Evolutionary conservation across 140 eudicot species (phyloP).

Genomic region (Flaveria floridana): DNA sequence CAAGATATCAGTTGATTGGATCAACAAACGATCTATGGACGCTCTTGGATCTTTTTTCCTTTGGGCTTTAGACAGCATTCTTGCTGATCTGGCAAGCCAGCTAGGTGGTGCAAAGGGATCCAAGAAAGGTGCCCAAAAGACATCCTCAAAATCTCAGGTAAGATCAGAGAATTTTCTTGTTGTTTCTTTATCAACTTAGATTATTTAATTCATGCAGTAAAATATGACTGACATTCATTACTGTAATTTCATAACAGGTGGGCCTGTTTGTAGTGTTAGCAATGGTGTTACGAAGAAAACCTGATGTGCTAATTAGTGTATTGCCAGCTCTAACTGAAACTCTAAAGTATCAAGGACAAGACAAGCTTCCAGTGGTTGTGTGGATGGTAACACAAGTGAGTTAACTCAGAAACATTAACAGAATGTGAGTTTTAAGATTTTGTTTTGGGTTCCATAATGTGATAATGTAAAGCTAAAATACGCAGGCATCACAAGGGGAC

Average conservation of each 20-base stretch:
- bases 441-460: background rate
- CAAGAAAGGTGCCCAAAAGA: conserved; percentile 60
- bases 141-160: conserved; percentile 79
- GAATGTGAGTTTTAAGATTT: background rate
- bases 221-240: background rate
- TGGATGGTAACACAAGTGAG: conserved; percentile 78
- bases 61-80: conserved; percentile 70
- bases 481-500: conserved; percentile 70
- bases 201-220: background rate
- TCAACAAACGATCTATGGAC: conserved; percentile 59
- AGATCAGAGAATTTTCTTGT: conserved; percentile 11
- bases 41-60: conserved; percentile 67
- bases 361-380: conserved; percentile 62
- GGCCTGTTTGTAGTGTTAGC: conserved; percentile 61
- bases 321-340: conserved; percentile 52
- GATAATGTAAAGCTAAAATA: conserved; percentile 13
- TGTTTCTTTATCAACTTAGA: conserved; percentile 2
- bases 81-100: conserved; percentile 56
- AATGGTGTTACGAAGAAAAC: conserved; percentile 69
- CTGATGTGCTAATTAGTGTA: conserved; percentile 53
- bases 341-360: conserved; percentile 69
- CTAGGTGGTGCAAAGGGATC: conserved; percentile 58
- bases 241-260: conserved; percentile 37
- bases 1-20: conserved; percentile 83
- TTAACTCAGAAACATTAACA: background rate